Conservation (phyloP, 2,329 filamentous ascomycete species). For the Fusarium foetens region DNA sequence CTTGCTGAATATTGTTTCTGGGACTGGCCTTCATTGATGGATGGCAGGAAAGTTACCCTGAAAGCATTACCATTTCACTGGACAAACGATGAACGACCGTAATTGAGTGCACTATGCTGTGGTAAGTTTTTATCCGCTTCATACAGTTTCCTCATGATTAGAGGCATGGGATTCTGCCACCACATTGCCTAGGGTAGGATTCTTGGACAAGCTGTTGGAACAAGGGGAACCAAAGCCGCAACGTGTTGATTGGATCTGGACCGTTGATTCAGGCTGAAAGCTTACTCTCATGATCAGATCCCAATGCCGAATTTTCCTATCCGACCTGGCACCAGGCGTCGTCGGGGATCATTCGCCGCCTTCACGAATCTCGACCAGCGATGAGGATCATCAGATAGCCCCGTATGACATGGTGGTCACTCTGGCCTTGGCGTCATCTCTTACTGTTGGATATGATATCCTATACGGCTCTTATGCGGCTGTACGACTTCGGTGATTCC, state of each 20-base stretch:
- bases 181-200: background rate
- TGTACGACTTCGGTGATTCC: slow-evolving; percentile 1
- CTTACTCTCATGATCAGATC: background rate
- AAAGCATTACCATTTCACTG: background rate
- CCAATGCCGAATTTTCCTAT: background rate
- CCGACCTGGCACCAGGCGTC: background rate
- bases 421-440: slow-evolving; percentile 7
- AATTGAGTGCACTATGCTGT: background rate
- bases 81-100: background rate
- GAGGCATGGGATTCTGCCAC: background rate
- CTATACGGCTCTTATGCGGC: background rate
- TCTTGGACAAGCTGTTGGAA: background rate
- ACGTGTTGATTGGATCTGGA: background rate
- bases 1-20: background rate
- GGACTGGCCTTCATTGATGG: background rate
- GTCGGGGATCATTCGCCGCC: background rate
- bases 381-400: slow-evolving; percentile 12
- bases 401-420: slow-evolving; percentile 13
- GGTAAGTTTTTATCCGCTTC: background rate
- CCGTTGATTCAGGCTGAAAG: background rate
- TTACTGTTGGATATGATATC: background rate
- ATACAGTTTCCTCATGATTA: background rate
- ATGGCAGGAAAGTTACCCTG: background rate
- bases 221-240: background rate
- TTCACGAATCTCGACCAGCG: background rate